phyloP scores from a whole-genome alignment of 2,329 filamentous ascomycete species.

The Rosellinia necatrix region DNA sequence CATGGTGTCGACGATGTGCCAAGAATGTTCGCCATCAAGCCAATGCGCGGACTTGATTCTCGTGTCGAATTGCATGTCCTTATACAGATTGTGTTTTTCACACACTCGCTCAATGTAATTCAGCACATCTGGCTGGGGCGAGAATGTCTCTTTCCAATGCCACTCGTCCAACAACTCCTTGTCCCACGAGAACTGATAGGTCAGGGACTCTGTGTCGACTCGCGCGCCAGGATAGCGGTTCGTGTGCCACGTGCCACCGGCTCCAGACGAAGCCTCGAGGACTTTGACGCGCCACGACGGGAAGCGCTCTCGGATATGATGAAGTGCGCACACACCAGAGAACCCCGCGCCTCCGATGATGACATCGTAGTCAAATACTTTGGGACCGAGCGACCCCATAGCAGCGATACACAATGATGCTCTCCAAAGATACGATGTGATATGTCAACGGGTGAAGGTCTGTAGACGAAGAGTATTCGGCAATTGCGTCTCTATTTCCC shows the following conservation, averaged over 20 bases:
- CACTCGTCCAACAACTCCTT: slow-evolving; percentile 50
- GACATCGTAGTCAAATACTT: neutral
- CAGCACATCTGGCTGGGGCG: slow-evolving; percentile 46
- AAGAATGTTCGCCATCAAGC: slow-evolving; percentile 43
- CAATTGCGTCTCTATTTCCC: too few relatives aligned
- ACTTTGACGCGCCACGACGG: slow-evolving; percentile 36
- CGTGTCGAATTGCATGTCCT: slow-evolving; percentile 50
- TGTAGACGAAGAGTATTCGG: too few relatives aligned
- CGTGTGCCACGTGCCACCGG: slow-evolving; percentile 52
- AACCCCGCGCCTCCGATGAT: neutral
- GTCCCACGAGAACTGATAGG: slow-evolving; percentile 42
- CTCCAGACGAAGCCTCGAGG: slow-evolving; percentile 44
- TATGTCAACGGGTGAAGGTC: too few relatives aligned
- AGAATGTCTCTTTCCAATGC: slow-evolving; percentile 49
- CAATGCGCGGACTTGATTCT: slow-evolving; percentile 49
- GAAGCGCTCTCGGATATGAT: neutral
- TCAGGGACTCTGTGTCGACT: slow-evolving; percentile 43
- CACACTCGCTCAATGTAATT: slow-evolving; percentile 54
- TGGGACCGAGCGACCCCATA: too few relatives aligned
- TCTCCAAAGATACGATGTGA: too few relatives aligned
- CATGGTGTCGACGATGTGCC: slow-evolving; percentile 50
- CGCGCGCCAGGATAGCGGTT: slow-evolving; percentile 50
- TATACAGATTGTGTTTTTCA: slow-evolving; percentile 48
- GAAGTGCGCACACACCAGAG: neutral
- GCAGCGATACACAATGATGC: too few relatives aligned